Evolutionary conservation across 306 rosid genomes (phyloP), one percentile per base, ranked within the genome.

Genomic region (Corylus heterophylla): DNA sequence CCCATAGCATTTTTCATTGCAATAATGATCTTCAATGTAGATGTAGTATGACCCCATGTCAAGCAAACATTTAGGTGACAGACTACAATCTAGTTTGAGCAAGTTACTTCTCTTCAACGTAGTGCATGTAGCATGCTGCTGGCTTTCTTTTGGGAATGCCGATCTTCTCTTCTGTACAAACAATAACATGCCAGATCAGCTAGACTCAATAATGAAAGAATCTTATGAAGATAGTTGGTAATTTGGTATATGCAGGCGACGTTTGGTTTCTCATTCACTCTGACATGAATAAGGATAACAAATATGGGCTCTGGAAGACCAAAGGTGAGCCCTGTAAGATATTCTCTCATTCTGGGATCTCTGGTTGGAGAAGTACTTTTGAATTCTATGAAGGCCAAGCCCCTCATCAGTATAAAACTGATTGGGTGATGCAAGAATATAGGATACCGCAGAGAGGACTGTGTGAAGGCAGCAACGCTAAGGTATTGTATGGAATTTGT

Each of bases 251-350:
- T 81, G 50, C 83, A 87, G 88, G 3, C 48, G 66, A 18, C 12
- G 4, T 79, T 56, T 87, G 90, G 86, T 79, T 27, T 66, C 70
- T 73, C 39, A 42, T 66, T 27, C 17, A 16, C 44, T 37, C 73
- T 16, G 44, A 74, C 20, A 83, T 59, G 55, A 58, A 54, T 20
- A 78, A 54, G 27, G 52, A 75, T 68, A 37, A 80, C 8, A 56
- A 31, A 67, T 16, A 11, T n/a, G 86, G 90, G 52, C 27, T 17
- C 74, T 87, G 88, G 90, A 87, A 58, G 66, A n/a, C 56, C 11
- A 76, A 66, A 35, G 81, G 78, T 18, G 81, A 47, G 55, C 71
- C 80, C 10, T n/a, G 20, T 51, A 31, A 68, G 25, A 49, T 82
- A 73, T 82, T 48, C 67, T 77, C 85, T 25, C 22, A 70, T 71